These are phyloP conservation scores for Fusarium coicis DNA, from an alignment of 2,329 filamentous ascomycete species.

Conservation along the genomic window DNA sequence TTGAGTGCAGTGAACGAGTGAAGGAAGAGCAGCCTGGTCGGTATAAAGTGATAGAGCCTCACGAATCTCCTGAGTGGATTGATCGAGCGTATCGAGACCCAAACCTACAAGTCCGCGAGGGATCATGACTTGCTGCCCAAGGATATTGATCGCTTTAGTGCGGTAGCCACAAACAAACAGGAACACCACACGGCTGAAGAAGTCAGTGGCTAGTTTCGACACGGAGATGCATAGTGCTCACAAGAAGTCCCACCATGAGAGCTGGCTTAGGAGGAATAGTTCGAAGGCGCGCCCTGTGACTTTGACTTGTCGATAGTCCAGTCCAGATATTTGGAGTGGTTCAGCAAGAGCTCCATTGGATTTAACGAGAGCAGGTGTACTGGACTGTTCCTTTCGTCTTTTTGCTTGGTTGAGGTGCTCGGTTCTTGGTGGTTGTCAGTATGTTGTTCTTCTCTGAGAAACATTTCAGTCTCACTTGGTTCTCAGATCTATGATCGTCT, in stretches of 20 bases:
- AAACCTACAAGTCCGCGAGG: conserved; percentile 78
- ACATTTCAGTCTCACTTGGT: conserved; percentile 67
- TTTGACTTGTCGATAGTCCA: conserved; percentile 74
- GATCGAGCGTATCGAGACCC: conserved; percentile 74
- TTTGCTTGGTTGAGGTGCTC: conserved; percentile 76
- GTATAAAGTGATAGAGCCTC: conserved; percentile 48
- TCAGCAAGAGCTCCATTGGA: conserved; percentile 63
- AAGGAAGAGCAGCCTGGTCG: conserved; percentile 62
- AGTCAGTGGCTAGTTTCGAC: neutral
- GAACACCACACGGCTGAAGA: conserved; percentile 59
- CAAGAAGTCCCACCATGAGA: conserved; percentile 75
- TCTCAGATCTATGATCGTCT: conserved; percentile 81
- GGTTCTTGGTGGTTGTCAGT: conserved; percentile 60
- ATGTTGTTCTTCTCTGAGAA: neutral
- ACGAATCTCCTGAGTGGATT: conserved; percentile 71
- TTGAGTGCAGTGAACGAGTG: conserved; percentile 85
- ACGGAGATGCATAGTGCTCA: conserved; percentile 48
- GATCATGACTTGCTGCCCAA: conserved; percentile 77
- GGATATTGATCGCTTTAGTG: conserved; percentile 73
- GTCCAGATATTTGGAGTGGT: conserved; percentile 70
- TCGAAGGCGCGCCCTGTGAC: conserved; percentile 80
- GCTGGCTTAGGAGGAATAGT: conserved; percentile 70
- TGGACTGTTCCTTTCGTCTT: conserved; percentile 64
- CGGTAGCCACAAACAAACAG: conserved; percentile 75
- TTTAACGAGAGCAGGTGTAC: conserved; percentile 50